These are phyloP conservation scores for Phialophora macrospora DNA, from an alignment of 2,329 filamentous ascomycete genomes.

Conservation along the genomic window DNA sequence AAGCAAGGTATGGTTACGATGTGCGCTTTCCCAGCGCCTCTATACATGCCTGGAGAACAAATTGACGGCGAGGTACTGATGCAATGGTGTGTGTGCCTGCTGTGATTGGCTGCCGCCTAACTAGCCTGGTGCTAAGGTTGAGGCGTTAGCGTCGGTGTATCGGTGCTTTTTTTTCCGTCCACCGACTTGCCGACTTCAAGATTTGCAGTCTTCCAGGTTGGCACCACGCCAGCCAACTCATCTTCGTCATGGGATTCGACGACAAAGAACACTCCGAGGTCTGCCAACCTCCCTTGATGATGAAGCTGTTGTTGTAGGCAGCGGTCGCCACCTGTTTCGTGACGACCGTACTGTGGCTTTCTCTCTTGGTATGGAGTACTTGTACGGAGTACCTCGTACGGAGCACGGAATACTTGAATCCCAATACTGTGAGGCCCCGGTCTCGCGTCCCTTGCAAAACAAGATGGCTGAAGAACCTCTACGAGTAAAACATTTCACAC, in stretches of 20 bases:
- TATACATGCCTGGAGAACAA: conserved; percentile 2
- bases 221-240: conserved; percentile 11
- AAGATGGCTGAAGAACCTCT: conserved; percentile 3
- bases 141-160: conserved; percentile 14
- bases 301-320: background rate
- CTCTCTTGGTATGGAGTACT: background rate
- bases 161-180: conserved; percentile 3
- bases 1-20: conserved; percentile 9
- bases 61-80: background rate
- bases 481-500: background rate
- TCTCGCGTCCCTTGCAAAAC: background rate
- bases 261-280: conserved; percentile 1
- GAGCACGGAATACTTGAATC: too few relatives aligned
- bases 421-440: too few relatives aligned
- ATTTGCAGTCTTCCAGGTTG: conserved; percentile 1
- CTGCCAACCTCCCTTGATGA: conserved; percentile 13
- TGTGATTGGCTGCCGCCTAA: conserved; percentile 20
- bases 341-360: conserved; percentile 18
- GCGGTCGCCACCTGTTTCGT: conserved; percentile 4
- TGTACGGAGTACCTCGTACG: background rate
- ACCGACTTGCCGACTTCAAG: conserved; percentile 21
- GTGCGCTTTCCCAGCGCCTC: background rate
- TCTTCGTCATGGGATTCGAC: conserved; percentile 9
- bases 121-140: background rate
- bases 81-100: conserved; percentile 1